A percentile compares a stretch with the other conserved stretches of the same genome.
Conservation (phyloP, 2,329 filamentous ascomycete genomes). For the Paecilomyces dactylethromorphus region DNA sequence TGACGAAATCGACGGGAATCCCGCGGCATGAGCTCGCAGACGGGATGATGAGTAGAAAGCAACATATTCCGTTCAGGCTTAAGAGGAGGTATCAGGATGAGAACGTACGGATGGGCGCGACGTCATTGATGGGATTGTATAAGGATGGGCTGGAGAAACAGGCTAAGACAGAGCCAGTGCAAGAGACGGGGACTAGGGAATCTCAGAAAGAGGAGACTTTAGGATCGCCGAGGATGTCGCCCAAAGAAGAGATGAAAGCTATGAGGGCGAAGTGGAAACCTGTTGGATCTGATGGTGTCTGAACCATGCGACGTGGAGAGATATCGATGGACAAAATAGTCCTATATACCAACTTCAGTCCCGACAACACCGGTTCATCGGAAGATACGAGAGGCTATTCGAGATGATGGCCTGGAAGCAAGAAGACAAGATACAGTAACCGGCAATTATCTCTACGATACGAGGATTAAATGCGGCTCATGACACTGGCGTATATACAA, state of each 20-base stretch:
- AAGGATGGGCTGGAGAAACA: constrained; percentile 11
- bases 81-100: constrained; percentile 13
- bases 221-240: background rate
- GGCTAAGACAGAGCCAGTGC: constrained; percentile 1
- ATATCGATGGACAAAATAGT: background rate
- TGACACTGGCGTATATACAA: too few species aligned
- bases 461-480: too few species aligned
- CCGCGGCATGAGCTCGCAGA: constrained; percentile 26
- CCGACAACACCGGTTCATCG: too few species aligned
- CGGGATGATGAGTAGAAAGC: constrained; percentile 21
- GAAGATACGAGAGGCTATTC: too few species aligned
- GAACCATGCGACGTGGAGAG: background rate
- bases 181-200: background rate
- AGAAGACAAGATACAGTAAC: too few species aligned
- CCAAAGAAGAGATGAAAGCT: background rate
- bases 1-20: constrained; percentile 16
- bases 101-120: constrained; percentile 17
- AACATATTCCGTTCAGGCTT: constrained; percentile 9
- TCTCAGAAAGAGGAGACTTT: background rate
- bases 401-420: too few species aligned
- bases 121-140: constrained; percentile 19
- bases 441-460: too few species aligned
- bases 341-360: background rate
- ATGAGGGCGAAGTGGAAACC: background rate
- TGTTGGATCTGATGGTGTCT: background rate